A percentile compares a stretch with the other conserved stretches of the same genome.
Conservation (phyloP, 164 flowering plant genomes). For the Houttuynia cordata region DNA sequence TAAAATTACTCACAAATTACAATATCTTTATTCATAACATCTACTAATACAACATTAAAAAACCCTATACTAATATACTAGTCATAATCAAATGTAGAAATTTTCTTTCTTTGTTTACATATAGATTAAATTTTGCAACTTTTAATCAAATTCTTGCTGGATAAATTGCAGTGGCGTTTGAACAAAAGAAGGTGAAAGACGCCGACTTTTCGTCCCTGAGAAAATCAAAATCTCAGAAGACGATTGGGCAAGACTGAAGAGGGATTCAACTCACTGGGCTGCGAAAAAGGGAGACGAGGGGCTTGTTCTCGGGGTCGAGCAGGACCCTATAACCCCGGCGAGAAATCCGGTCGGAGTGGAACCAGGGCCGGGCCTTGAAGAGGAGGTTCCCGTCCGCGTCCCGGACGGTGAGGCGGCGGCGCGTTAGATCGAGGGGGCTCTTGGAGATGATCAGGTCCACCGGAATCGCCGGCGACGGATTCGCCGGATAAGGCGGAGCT, state of each 20-base stretch:
- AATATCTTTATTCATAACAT: no score
- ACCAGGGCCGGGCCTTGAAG: slow-evolving; percentile 16
- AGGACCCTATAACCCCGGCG: slow-evolving; percentile 10
- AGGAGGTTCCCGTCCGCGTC: slow-evolving; percentile 31
- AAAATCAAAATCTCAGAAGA: no score
- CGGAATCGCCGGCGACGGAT: slow-evolving; percentile 20
- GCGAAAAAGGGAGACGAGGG: slow-evolving; percentile 25
- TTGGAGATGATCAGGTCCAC: slow-evolving; percentile 39
- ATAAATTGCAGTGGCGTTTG: no score
- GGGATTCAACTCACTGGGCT: slow-evolving; percentile 3
- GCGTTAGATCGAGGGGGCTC: slow-evolving; percentile 16
- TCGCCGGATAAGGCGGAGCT: not conserved
- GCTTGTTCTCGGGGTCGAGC: slow-evolving; percentile 27
- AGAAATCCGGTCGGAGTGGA: not conserved
- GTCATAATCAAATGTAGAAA: no score
- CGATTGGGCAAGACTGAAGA: not conserved
- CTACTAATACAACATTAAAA: no score
- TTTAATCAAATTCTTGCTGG: no score
- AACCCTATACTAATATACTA: no score
- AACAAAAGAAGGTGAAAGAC: no score
- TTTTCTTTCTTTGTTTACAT: no score
- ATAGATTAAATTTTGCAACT: no score
- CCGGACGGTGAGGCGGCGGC: slow-evolving; percentile 21
- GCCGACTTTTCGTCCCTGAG: no score
- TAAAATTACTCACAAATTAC: no score